A percentile compares a stretch with the other conserved stretches of the same genome.
These are phyloP conservation scores for Ambrosiella beaveri DNA, from an alignment of 2,329 filamentous ascomycete species.

Conservation along the genomic window DNA sequence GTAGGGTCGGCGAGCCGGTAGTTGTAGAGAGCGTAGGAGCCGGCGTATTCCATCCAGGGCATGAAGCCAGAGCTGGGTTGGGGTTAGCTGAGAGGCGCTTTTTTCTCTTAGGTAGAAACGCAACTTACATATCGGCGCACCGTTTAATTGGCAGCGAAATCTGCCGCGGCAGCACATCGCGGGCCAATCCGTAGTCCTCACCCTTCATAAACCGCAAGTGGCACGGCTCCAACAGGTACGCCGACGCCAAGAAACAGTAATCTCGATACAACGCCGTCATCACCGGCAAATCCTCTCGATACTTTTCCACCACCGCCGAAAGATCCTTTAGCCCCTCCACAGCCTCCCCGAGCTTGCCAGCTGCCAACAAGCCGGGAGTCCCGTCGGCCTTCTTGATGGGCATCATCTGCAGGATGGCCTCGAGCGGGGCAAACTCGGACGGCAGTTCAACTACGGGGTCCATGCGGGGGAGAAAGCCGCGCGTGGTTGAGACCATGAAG, in stretches of 20 bases:
- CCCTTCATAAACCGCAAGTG: slow-evolving; percentile 56
- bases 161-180: slow-evolving; percentile 53
- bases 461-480: slow-evolving; percentile 56
- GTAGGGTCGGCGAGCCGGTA: slow-evolving; percentile 42
- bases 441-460: slow-evolving; percentile 49
- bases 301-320: slow-evolving; percentile 53
- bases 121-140: slow-evolving; percentile 67
- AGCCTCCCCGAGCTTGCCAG: slow-evolving; percentile 55
- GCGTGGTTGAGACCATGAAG: slow-evolving; percentile 62
- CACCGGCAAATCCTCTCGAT: slow-evolving; percentile 53
- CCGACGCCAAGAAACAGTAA: slow-evolving; percentile 79
- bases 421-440: slow-evolving; percentile 52
- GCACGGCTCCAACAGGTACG: slow-evolving; percentile 82
- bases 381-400: slow-evolving; percentile 62
- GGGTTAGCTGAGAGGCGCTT: not conserved
- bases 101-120: not conserved
- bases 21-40: slow-evolving; percentile 52
- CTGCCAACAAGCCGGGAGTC: slow-evolving; percentile 58
- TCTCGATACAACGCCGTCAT: slow-evolving; percentile 82
- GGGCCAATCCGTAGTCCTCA: slow-evolving; percentile 60
- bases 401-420: slow-evolving; percentile 57
- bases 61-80: slow-evolving; percentile 49
- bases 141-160: slow-evolving; percentile 69
- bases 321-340: slow-evolving; percentile 64
- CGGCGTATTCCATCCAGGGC: slow-evolving; percentile 78